These are phyloP conservation scores for Sambucus nigra DNA, from an alignment of 129 eudicot genomes.

Conservation along the genomic window DNA sequence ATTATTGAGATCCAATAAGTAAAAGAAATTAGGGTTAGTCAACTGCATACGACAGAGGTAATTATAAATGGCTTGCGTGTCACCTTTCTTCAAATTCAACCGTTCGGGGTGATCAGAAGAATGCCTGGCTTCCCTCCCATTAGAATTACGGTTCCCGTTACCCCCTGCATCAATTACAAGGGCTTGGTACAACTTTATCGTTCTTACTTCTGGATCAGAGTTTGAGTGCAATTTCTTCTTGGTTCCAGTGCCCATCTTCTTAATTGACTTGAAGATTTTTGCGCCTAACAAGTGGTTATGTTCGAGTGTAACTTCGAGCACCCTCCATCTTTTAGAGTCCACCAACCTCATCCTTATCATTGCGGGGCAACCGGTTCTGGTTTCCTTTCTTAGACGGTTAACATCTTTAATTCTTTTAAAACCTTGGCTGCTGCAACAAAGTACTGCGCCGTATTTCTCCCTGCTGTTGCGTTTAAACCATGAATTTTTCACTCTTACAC, in stretches of 20 bases:
- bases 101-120: conserved; percentile 35
- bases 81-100: conserved; percentile 70
- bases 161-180: conserved; percentile 66
- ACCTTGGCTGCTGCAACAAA: conserved; percentile 91
- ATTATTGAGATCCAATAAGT: conserved; percentile 60
- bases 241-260: conserved; percentile 32
- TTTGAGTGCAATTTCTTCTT: conserved; percentile 37
- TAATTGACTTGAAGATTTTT: conserved; percentile 36
- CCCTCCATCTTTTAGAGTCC: conserved; percentile 80
- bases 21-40: conserved; percentile 79
- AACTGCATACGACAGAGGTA: conserved; percentile 84
- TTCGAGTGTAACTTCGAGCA: conserved; percentile 70
- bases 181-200: conserved; percentile 55
- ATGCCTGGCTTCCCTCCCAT: conserved; percentile 26
- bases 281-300: conserved; percentile 76
- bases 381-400: conserved; percentile 62
- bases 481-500: conserved; percentile 80
- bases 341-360: conserved; percentile 83
- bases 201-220: conserved; percentile 42
- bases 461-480: conserved; percentile 82
- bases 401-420: conserved; percentile 76
- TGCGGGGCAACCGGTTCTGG: conserved; percentile 93
- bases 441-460: conserved; percentile 88
- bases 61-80: conserved; percentile 76
- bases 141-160: conserved; percentile 25